Evolutionary conservation across 2,329 filamentous ascomycete genomes (phyloP), one percentile per base, ranked within the genome.

Genomic region (Juglanconis sp.): DNA sequence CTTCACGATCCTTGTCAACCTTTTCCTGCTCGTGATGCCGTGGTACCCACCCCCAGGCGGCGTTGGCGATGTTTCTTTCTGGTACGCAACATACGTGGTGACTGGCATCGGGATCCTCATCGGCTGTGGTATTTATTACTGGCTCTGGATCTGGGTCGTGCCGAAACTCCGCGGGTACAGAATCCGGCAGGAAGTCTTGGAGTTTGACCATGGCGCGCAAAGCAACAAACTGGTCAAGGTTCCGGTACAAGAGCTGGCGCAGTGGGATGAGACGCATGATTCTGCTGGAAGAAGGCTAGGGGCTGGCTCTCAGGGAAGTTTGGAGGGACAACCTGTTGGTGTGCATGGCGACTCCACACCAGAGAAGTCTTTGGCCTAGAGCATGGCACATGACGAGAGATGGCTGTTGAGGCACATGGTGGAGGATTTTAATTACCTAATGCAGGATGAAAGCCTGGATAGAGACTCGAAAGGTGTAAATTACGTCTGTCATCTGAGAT

Each of bases 41-140:
- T 91, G 88, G 88, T 88, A 86, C 65, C 88, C 88, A 2, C 89
- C 88, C 0, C 76, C 77, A 1, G 80, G 76, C 0, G 88, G 88
- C 0, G 75, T 75, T 0, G 88, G 87, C 0, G 83, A 87, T 59
- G 87, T 90, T 1, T 87, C 82, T 56, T 91, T 92, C 71, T 91
- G 85, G 84, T 92, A 91, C 64, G 87, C 80, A 1, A 90, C 87
- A 0, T 90, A 91, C 65, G 81, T 82, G 24, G 82, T 86, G 0
- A 81, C 85, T 0, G 87, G 88, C 0, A 80, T 91, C 60, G 86
- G 71, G 30, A 80, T 89, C 82, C 65, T 82, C 6, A 56, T 72
- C 11, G 56, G 71, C 1, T 84, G 81, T 53, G 78, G 68, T 0
- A 54, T 79, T 0, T 84, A 84, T 67, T 84, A 83, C 7, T 84